A percentile compares a stretch with the other conserved stretches of the same genome.
Evolutionary conservation across 2,329 filamentous ascomycete genomes (phyloP).

Genomic region (Colletotrichum musae): DNA sequence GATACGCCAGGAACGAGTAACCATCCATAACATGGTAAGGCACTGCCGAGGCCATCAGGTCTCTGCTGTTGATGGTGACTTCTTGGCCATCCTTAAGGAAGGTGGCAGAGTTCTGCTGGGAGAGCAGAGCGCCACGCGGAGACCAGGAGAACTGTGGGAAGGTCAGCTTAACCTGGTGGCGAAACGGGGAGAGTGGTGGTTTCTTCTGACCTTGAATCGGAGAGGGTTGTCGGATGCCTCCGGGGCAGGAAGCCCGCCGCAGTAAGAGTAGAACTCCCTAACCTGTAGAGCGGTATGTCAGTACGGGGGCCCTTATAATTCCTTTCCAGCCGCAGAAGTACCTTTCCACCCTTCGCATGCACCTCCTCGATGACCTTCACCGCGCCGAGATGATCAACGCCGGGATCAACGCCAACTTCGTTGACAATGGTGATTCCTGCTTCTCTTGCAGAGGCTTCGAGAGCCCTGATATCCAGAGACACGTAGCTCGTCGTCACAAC

Average conservation of each 20-base stretch:
- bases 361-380: slow-evolving; percentile 78
- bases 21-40: slow-evolving; percentile 71
- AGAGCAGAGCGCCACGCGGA: slow-evolving; percentile 76
- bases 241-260: slow-evolving; percentile 70
- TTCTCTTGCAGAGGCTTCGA: slow-evolving; percentile 72
- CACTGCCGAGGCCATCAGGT: slow-evolving; percentile 77
- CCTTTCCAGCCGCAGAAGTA: neutral
- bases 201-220: slow-evolving; percentile 66
- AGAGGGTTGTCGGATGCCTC: slow-evolving; percentile 78
- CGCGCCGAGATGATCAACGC: slow-evolving; percentile 59
- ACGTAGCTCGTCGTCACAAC: slow-evolving; percentile 84
- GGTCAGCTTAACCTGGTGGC: too few species aligned
- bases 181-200: too few species aligned
- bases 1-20: slow-evolving; percentile 79
- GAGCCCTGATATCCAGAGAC: slow-evolving; percentile 77
- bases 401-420: slow-evolving; percentile 75
- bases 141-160: slow-evolving; percentile 71
- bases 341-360: slow-evolving; percentile 76
- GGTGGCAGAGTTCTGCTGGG: slow-evolving; percentile 75
- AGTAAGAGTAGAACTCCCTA: slow-evolving; percentile 76
- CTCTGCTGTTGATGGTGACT: slow-evolving; percentile 52
- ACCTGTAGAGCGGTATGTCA: slow-evolving; percentile 52
- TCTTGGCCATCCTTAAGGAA: slow-evolving; percentile 76
- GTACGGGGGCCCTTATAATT: neutral
- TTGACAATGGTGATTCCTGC: slow-evolving; percentile 82